Conservation (phyloP, 306 rosid genomes). For the Pyrus communis region DNA sequence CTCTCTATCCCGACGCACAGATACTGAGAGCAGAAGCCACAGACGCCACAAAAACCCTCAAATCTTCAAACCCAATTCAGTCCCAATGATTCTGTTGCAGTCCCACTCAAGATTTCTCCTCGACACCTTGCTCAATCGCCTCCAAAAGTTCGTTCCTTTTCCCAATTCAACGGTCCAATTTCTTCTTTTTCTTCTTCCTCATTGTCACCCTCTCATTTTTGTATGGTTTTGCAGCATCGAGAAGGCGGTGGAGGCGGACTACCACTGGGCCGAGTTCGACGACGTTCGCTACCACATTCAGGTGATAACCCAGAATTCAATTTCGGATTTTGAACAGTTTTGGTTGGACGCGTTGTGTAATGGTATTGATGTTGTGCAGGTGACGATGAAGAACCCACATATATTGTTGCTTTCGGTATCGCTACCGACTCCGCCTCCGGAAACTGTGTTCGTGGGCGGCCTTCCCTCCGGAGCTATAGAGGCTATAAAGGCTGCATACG, state of each 20-base stretch:
- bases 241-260: slow-evolving; percentile 79
- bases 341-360: neutral
- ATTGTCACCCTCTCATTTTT: neutral
- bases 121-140: slow-evolving; percentile 68
- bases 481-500: slow-evolving; percentile 86
- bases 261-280: slow-evolving; percentile 89
- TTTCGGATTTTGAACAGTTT: neutral
- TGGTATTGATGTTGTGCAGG: slow-evolving; percentile 30
- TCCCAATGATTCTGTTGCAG: slow-evolving; percentile 73
- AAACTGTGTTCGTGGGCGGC: slow-evolving; percentile 62
- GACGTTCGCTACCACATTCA: slow-evolving; percentile 91
- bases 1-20: neutral
- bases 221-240: slow-evolving; percentile 53
- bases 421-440: slow-evolving; percentile 80
- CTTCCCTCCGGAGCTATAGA: slow-evolving; percentile 92
- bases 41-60: neutral
- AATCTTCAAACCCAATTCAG: neutral
- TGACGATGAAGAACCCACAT: slow-evolving; percentile 69
- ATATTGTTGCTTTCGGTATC: slow-evolving; percentile 66
- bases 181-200: neutral
- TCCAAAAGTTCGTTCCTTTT: slow-evolving; percentile 45
- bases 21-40: neutral
- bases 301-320: slow-evolving; percentile 30
- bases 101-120: slow-evolving; percentile 89
- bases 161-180: neutral